Percentiles rank a stretch among this genome's conserved stretches.
These are phyloP conservation scores for Stereocaulon alpinum DNA, from an alignment of 495 filamentous ascomycete genomes.

Conservation along the genomic window DNA sequence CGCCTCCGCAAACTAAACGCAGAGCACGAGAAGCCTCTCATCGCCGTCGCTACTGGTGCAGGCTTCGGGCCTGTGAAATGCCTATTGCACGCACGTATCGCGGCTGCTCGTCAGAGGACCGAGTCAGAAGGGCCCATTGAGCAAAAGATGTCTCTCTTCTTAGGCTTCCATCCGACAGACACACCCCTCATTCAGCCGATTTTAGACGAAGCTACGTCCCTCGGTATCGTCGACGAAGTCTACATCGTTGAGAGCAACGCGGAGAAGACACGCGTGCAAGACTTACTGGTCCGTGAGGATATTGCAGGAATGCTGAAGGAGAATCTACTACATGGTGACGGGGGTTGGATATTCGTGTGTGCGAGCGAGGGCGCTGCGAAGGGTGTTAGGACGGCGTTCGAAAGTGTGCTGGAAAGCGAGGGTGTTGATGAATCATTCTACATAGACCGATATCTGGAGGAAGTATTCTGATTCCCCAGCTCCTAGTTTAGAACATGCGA, in stretches of 20 bases:
- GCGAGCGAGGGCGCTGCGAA: slow-evolving; percentile 7
- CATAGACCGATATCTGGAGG: slow-evolving; percentile 17
- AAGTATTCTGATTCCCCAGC: slow-evolving; percentile 5
- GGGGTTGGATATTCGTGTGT: slow-evolving; percentile 14
- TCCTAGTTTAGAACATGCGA: not conserved
- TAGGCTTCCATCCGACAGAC: not conserved
- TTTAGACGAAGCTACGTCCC: not conserved
- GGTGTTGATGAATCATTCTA: not conserved
- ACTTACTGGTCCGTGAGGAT: slow-evolving; percentile 5
- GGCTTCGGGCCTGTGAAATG: slow-evolving; percentile 23
- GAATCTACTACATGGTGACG: slow-evolving; percentile 2
- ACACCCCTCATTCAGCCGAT: not conserved
- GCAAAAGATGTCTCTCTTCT: not conserved
- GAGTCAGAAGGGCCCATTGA: not conserved
- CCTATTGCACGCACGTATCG: slow-evolving; percentile 17
- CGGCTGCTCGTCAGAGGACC: not conserved
- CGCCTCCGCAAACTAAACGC: not conserved
- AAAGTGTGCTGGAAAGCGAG: slow-evolving; percentile 10
- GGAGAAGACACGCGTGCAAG: slow-evolving; percentile 14
- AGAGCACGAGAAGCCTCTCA: not conserved
- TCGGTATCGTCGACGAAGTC: slow-evolving; percentile 4
- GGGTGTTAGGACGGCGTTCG: not conserved
- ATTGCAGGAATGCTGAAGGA: not conserved
- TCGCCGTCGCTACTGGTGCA: slow-evolving; percentile 23
- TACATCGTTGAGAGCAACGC: slow-evolving; percentile 15